Base-by-base conservation (phyloP, 176 grass and related monocot genomes). In the Cenchrus fungigraminus region DNA sequence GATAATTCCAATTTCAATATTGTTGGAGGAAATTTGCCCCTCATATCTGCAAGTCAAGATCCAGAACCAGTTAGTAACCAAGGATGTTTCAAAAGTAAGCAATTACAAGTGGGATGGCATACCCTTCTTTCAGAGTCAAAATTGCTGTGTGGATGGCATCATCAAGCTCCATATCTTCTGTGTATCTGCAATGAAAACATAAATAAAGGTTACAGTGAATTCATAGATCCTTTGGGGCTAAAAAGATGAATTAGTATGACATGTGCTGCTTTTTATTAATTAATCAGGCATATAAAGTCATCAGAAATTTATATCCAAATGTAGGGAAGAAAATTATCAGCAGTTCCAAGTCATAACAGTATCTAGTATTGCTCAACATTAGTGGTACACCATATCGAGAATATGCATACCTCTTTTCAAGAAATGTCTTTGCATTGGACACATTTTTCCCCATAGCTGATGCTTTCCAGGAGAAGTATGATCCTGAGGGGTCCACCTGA, bases 381-480 rank as follows among this genome's bases (percentile, higher is more conserved):
- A 74, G 15, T 54, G 32, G 19, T 79, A 75, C 54, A 46, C 17
- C 71, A 58, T 58, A 55, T 46, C 12, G 9, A 65, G 31, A 20
- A 43, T 54, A 9, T 72, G 9, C 44, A 28, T 92, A 95, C 96
- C 96, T 95, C 83, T 98, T 98, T 69, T 98, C 93, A 76, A 95
- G 96, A 90, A 98, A 98, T 0, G 96, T 95, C 77, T 98, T 98
- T 44, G 96, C 96, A 78, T 98, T 95, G 54, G 96, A 98, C 20
- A 98, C 93, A 61, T 98, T 98, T 90, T 98, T 98, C 8, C 96
- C 96, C 93, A 95, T 98, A 28, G 96, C 96, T 87, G 96, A 98
- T 72, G 96, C 96, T 86, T 98, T 98, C 96, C 96, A 95, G n/a
- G 96, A 95, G 83, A 98, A 98, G 83, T 98, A 98, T 9, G 96